phyloP scores from a whole-genome alignment of 352 stramenopile genomes.

The Globisporangium cederbergense region DNA sequence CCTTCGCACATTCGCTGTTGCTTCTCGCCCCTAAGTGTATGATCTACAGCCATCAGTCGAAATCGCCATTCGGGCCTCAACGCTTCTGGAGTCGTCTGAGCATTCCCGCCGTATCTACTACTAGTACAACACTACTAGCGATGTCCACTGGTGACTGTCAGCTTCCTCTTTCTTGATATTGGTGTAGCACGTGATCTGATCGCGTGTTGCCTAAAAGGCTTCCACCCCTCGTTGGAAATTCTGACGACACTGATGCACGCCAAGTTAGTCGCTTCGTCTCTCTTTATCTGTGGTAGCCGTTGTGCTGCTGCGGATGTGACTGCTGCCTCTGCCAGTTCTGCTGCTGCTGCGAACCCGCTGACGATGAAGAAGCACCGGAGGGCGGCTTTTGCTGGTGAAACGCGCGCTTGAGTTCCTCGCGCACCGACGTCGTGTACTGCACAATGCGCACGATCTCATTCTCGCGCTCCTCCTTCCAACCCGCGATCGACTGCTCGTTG shows the following conservation, averaged over 20 bases:
- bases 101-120: no score
- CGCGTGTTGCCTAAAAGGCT: not conserved
- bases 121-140: no score
- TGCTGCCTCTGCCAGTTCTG: not conserved
- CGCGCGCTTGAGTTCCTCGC: conserved; percentile 47
- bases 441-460: conserved; percentile 69
- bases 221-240: not conserved
- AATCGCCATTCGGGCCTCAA: no score
- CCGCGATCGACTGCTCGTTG: conserved; percentile 34
- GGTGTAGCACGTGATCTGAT: not conserved
- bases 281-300: not conserved
- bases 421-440: conserved; percentile 53
- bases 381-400: conserved; percentile 27
- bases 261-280: no score
- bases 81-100: no score
- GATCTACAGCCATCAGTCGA: not conserved
- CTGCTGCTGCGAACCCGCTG: conserved; percentile 16
- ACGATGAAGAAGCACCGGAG: conserved; percentile 15
- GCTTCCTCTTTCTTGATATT: not conserved
- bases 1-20: not conserved
- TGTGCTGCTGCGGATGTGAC: not conserved
- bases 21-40: not conserved
- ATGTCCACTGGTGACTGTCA: not conserved
- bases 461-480: conserved; percentile 51
- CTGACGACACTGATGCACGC: not conserved